Evolutionary conservation across 202 grass and related monocot species (phyloP).

Genomic region (Elaeis oleifera): DNA sequence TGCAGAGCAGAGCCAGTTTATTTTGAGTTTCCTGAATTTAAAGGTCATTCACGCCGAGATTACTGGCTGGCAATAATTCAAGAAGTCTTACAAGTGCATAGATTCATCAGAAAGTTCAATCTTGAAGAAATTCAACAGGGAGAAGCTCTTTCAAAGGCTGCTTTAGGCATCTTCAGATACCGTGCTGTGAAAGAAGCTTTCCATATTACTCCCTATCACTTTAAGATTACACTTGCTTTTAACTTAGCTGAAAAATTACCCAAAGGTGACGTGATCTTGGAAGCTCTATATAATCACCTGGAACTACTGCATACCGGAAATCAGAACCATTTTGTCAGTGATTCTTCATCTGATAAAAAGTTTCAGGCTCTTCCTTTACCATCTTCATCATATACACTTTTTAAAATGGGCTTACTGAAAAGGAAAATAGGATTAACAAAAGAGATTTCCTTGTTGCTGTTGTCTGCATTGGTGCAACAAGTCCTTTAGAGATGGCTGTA

Average conservation of each 20-base stretch:
- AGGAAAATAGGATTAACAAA: conserved; percentile 10
- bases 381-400: conserved; percentile 40
- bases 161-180: conserved; percentile 61
- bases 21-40: conserved; percentile 81
- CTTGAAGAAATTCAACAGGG: conserved; percentile 43
- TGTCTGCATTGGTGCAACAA: conserved; percentile 9
- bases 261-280: conserved; percentile 84
- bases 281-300: conserved; percentile 57
- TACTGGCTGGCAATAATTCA: conserved; percentile 92
- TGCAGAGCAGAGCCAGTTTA: conserved; percentile 62
- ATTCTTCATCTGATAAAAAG: conserved; percentile 27
- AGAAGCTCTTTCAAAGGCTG: conserved; percentile 50
- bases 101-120: conserved; percentile 76
- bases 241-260: conserved; percentile 87
- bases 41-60: conserved; percentile 69
- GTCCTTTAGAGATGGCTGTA: conserved; percentile 30
- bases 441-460: conserved; percentile 5
- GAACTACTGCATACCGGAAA: conserved; percentile 28
- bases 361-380: conserved; percentile 38
- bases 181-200: conserved; percentile 67
- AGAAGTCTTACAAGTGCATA: conserved; percentile 74
- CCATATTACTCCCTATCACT: conserved; percentile 55
- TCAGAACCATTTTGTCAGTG: conserved; percentile 19
- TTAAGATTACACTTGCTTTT: conserved; percentile 79
- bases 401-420: conserved; percentile 4